Evolutionary conservation across 2,329 filamentous ascomycete species (phyloP).

Genomic region (Anthostomella pinea): DNA sequence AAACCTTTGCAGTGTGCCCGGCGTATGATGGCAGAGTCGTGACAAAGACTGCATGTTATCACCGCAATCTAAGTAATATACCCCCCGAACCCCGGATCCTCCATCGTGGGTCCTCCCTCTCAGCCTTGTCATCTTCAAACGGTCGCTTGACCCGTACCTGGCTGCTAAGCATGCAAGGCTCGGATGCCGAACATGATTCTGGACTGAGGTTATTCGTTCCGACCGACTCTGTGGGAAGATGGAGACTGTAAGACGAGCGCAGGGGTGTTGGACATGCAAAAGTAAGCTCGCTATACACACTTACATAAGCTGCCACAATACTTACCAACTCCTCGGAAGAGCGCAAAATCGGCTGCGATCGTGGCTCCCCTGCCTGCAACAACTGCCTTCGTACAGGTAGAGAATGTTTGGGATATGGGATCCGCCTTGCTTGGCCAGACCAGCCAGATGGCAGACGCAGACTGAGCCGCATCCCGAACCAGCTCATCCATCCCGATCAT

Average conservation of each 20-base stretch:
- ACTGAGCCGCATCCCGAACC: conserved; percentile 29
- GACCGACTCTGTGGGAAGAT: conserved; percentile 19
- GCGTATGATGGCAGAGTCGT: conserved; percentile 23
- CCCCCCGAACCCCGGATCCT: conserved; percentile 15
- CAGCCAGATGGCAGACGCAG: conserved; percentile 42
- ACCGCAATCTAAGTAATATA: conserved; percentile 20
- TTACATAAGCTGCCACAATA: conserved; percentile 10
- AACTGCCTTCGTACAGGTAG: conserved; percentile 43
- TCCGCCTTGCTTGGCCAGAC: conserved; percentile 47
- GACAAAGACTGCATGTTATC: conserved; percentile 19
- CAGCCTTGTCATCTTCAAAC: conserved; percentile 26
- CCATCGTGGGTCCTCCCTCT: conserved; percentile 19
- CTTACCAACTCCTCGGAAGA: conserved; percentile 29
- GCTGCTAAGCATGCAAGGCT: conserved; percentile 29
- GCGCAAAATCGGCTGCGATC: conserved; percentile 48
- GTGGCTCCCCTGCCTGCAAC: conserved; percentile 39
- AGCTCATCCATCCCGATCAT: conserved; percentile 28
- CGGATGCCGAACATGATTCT: conserved; percentile 17
- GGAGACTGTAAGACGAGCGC: conserved; percentile 32
- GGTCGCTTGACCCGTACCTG: conserved; percentile 19
- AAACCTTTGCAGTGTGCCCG: no score
- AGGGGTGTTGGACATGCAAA: conserved; percentile 44
- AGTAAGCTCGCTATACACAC: conserved; percentile 28
- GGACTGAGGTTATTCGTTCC: conserved; percentile 20
- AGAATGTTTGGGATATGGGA: conserved; percentile 42